Evolutionary conservation across 306 rosid species (phyloP), one percentile per base, ranked within the genome.

Genomic region (Quercus cerris): DNA sequence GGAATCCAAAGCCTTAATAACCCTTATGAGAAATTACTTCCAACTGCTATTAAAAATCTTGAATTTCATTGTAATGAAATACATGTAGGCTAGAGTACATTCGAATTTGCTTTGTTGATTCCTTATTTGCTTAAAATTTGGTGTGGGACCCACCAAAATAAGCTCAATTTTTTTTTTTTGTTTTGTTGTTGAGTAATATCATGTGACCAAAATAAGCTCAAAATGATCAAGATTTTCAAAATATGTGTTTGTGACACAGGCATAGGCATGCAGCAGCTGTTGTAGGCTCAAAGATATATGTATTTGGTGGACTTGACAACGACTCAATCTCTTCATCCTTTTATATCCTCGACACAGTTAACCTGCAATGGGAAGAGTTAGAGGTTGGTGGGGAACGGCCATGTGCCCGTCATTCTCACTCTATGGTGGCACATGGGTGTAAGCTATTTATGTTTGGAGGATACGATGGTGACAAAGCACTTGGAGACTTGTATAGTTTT

Each of bases 181-280:
- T n/a, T n/a, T n/a, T n/a, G n/a, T n/a, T n/a, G n/a, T 81, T 78
- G 20, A 2, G 12, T 74, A 68, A 61, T 61, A 61, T 75, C 69
- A 15, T 61, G n/a, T 79, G 71, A 46, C 71, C 23, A 46, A 67
- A 13, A 52, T 33, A 41, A 41, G 46, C 46, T 41, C 3, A 8
- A 7, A 33, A 56, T 66, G 56, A 54, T 52, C 54, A 4, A 5
- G 14, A 30, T 15, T 23, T 62, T 75, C 77, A 73, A 52, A 35
- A 75, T 76, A 38, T 76, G 20, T 74, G 11, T 74, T 55, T 85
- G 75, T 81, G 79, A 76, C 63, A 75, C 86, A 91, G 99, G 92
- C 99, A 95, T 88, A 95, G 96, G 38, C 98, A 95, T 82, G 94
- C 97, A 86, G 93, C 96, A 27, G 96, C 94, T 46, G 92, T 76